A percentile compares a stretch with the other conserved stretches of the same genome.
Conservation (phyloP, 768 basidiomycete genomes). For the Auriscalpium microsporum region DNA sequence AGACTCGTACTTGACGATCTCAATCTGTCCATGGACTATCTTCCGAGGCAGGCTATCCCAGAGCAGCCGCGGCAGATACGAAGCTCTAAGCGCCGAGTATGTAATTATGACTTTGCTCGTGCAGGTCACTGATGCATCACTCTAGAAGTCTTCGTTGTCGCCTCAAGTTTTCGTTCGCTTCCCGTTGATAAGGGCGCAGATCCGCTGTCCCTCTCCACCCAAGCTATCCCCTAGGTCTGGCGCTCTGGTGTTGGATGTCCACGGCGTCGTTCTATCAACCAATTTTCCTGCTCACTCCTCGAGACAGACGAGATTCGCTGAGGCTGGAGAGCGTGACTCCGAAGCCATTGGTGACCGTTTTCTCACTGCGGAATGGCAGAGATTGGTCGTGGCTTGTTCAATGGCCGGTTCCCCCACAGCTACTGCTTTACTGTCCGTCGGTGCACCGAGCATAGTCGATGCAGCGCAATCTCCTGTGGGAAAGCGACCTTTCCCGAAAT, state of each 20-base stretch:
- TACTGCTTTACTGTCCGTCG: neutral
- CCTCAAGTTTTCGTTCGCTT: slow-evolving; percentile 32
- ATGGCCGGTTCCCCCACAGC: neutral
- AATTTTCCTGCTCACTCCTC: neutral
- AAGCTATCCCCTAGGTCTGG: slow-evolving; percentile 51
- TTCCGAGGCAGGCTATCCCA: slow-evolving; percentile 7
- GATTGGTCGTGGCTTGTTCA: neutral
- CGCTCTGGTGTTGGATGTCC: slow-evolving; percentile 54
- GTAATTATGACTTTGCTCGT: neutral
- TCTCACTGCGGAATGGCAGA: neutral
- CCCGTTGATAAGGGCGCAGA: slow-evolving; percentile 54
- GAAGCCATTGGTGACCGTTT: neutral
- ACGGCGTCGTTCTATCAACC: slow-evolving; percentile 37
- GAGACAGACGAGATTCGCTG: neutral
- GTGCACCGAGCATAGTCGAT: neutral
- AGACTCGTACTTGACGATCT: slow-evolving; percentile 51
- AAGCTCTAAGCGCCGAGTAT: neutral
- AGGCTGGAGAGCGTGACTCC: neutral
- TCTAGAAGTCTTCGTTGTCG: neutral
- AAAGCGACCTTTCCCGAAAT: neutral
- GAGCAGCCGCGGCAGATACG: neutral
- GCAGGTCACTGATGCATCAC: neutral
- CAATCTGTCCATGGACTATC: slow-evolving; percentile 43
- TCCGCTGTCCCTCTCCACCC: slow-evolving; percentile 57
- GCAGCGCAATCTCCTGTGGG: neutral